phyloP scores from a whole-genome alignment of 2,329 filamentous ascomycete species.

The Huntiella decipiens region DNA sequence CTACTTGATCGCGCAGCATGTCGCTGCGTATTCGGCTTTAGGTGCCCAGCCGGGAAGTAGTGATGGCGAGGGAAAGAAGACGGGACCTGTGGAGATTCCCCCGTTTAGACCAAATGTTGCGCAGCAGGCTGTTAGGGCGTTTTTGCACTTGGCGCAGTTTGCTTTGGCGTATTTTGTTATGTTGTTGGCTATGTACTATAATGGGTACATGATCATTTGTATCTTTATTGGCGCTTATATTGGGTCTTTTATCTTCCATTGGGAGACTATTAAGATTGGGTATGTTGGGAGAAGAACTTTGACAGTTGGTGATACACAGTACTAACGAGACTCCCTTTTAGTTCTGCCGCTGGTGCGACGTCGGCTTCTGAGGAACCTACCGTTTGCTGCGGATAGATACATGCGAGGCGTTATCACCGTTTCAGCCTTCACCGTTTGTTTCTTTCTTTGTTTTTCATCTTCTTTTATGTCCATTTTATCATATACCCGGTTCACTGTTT shows the following conservation, averaged over 20 bases:
- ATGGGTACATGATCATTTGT: constrained; percentile 60
- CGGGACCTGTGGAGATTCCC: constrained; percentile 13
- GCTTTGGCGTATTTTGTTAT: constrained; percentile 64
- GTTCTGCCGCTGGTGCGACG: constrained; percentile 13
- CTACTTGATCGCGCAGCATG: constrained; percentile 35
- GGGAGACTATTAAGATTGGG: constrained; percentile 32
- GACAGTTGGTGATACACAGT: neutral
- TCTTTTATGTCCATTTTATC: neutral
- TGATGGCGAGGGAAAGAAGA: constrained; percentile 5
- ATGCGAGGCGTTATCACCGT: neutral
- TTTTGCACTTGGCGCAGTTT: constrained; percentile 53
- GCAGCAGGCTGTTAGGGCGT: constrained; percentile 47
- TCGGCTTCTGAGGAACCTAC: constrained; percentile 22
- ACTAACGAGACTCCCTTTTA: neutral
- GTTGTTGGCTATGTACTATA: constrained; percentile 46
- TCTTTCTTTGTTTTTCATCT: neutral
- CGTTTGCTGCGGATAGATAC: constrained; percentile 22
- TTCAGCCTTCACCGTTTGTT: neutral
- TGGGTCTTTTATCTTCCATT: constrained; percentile 55
- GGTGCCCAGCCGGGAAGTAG: constrained; percentile 11
- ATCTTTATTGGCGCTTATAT: constrained; percentile 61
- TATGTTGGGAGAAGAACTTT: constrained; percentile 12
- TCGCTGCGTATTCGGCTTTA: constrained; percentile 14
- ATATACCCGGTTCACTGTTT: neutral
- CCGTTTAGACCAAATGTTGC: constrained; percentile 36